phyloP scores from a whole-genome alignment of 805 yeast genomes.

The Candida silvatica region DNA sequence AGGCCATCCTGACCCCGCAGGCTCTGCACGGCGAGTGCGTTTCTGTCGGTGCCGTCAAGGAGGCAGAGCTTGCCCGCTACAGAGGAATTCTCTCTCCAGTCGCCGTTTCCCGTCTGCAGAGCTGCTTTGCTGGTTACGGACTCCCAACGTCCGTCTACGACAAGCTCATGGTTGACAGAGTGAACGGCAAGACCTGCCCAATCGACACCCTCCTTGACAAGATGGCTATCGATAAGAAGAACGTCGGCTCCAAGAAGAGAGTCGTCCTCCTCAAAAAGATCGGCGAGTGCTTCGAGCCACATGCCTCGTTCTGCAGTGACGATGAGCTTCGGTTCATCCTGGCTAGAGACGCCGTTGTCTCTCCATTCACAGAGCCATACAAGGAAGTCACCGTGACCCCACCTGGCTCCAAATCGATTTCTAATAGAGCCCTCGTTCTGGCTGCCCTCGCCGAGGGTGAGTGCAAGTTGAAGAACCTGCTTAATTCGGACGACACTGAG shows the following conservation, averaged over 20 bases:
- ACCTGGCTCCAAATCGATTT: slow-evolving; percentile 96
- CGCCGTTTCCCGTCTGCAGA: slow-evolving; percentile 83
- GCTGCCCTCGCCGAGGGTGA: slow-evolving; percentile 89
- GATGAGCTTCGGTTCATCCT: slow-evolving; percentile 73
- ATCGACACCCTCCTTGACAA: slow-evolving; percentile 64
- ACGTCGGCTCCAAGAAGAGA: slow-evolving; percentile 86
- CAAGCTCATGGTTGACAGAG: slow-evolving; percentile 58
- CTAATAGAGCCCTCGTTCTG: slow-evolving; percentile 86
- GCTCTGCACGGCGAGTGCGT: slow-evolving; percentile 98
- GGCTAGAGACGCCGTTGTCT: slow-evolving; percentile 72
- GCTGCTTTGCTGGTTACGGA: slow-evolving; percentile 78
- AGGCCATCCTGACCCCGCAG: slow-evolving; percentile 94
- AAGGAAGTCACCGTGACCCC: slow-evolving; percentile 51
- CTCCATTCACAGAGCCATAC: slow-evolving; percentile 34
- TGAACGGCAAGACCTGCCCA: slow-evolving; percentile 65
- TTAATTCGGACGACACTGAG: slow-evolving; percentile 94
- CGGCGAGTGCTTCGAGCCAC: slow-evolving; percentile 82
- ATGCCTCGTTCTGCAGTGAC: slow-evolving; percentile 79
- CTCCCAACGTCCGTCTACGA: slow-evolving; percentile 78
- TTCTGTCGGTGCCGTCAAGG: slow-evolving; percentile 91
- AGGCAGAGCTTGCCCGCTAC: slow-evolving; percentile 92
- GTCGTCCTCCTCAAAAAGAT: slow-evolving; percentile 76
- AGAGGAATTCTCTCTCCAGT: slow-evolving; percentile 84
- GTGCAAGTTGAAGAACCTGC: slow-evolving; percentile 72
- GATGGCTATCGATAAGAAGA: slow-evolving; percentile 95